A percentile compares a stretch with the other conserved stretches of the same genome.
phyloP scores from a whole-genome alignment of 371 early-diverging fungal genomes.

The Rhizopus delemar region DNA sequence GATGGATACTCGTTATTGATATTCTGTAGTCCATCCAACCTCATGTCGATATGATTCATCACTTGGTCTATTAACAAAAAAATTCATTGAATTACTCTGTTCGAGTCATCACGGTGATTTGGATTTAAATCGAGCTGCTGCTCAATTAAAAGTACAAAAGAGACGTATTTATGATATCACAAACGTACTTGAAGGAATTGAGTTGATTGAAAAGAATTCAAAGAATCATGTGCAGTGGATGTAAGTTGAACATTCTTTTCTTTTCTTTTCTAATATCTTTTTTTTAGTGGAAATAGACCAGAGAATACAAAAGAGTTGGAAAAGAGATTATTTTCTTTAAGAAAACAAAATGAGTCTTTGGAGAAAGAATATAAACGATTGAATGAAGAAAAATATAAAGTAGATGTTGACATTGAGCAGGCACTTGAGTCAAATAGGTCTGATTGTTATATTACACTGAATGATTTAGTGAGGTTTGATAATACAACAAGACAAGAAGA shows the following conservation, averaged over 20 bases:
- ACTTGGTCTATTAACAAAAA: constrained; percentile 75
- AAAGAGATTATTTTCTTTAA: constrained; percentile 28
- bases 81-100: constrained; percentile 68
- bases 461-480: constrained; percentile 37
- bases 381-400: constrained; percentile 26
- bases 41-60: constrained; percentile 58
- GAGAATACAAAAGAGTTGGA: constrained; percentile 25
- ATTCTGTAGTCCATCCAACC: no score
- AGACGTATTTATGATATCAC: constrained; percentile 88
- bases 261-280: not conserved
- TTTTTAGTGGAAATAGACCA: not conserved
- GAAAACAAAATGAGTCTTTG: constrained; percentile 29
- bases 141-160: constrained; percentile 74
- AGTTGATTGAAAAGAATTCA: constrained; percentile 74
- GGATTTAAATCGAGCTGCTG: constrained; percentile 75
- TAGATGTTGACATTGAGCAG: constrained; percentile 37
- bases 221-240: constrained; percentile 85
- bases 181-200: constrained; percentile 83
- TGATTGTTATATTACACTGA: constrained; percentile 45
- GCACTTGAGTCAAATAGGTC: constrained; percentile 28
- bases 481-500: constrained; percentile 20
- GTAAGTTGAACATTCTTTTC: constrained; percentile 38
- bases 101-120: constrained; percentile 64
- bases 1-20: no score
- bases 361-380: constrained; percentile 34